Conservation (phyloP, 768 basidiomycete species). For the Hysterangium stoloniferum region DNA sequence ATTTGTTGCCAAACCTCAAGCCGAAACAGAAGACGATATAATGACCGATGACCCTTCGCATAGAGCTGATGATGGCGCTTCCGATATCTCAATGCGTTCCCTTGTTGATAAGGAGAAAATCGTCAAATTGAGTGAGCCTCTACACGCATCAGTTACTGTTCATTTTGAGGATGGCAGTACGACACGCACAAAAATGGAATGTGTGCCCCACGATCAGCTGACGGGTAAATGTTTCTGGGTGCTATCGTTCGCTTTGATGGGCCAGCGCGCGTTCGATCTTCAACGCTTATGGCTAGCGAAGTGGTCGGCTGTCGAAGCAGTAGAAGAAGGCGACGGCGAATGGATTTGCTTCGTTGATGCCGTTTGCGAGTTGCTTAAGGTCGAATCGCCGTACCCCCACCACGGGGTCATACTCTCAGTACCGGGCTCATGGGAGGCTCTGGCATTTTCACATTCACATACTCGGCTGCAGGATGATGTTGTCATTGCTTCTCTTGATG, state of each 20-base stretch:
- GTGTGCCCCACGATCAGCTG: conserved; percentile 47
- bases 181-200: conserved; percentile 43
- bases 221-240: conserved; percentile 53
- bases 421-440: conserved; percentile 38
- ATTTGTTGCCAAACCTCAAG: neutral
- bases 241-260: conserved; percentile 53
- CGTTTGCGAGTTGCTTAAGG: conserved; percentile 40
- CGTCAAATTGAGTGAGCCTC: conserved; percentile 38
- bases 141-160: conserved; percentile 45
- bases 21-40: conserved; percentile 3
- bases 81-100: conserved; percentile 12
- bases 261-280: conserved; percentile 45
- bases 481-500: conserved; percentile 39
- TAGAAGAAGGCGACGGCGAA: conserved; percentile 39
- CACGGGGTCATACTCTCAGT: neutral
- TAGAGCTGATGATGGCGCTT: neutral
- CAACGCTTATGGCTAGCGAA: conserved; percentile 47
- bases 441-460: conserved; percentile 38
- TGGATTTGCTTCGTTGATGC: conserved; percentile 50
- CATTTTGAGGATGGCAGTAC: conserved; percentile 43
- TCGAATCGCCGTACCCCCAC: conserved; percentile 15
- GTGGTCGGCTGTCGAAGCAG: conserved; percentile 45
- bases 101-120: conserved; percentile 25
- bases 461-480: conserved; percentile 52
- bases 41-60: neutral